phyloP scores from a whole-genome alignment of 2,329 filamentous ascomycete genomes.

The Talaromyces albobiverticillius region DNA sequence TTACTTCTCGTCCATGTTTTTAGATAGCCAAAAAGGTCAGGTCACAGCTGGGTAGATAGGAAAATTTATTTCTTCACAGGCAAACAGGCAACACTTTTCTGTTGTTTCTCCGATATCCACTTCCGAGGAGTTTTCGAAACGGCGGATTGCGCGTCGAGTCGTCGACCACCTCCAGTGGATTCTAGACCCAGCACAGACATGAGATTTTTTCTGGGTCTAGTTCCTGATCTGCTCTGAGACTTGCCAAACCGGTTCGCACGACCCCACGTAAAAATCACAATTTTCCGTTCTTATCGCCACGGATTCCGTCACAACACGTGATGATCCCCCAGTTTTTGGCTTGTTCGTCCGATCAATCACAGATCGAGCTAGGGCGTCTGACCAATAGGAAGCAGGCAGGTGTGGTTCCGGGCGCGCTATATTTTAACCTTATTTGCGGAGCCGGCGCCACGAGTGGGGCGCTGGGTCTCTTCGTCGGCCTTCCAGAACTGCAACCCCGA shows the following conservation, averaged over 20 bases:
- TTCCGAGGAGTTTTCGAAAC: not conserved
- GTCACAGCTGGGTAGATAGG: too few relatives aligned
- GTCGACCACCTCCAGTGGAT: not conserved
- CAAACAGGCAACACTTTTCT: too few relatives aligned
- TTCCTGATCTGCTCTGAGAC: not conserved
- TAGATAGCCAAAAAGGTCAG: not conserved
- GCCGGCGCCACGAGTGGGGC: slow-evolving; percentile 1
- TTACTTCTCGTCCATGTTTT: not conserved
- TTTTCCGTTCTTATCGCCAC: not conserved
- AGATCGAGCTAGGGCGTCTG: not conserved
- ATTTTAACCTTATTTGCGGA: slow-evolving; percentile 5
- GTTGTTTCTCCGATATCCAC: too few relatives aligned
- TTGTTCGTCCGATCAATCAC: slow-evolving; percentile 3
- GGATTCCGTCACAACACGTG: not conserved
- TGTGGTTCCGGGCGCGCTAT: not conserved
- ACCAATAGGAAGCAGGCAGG: not conserved
- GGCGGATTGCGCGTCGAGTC: not conserved
- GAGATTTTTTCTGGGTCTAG: not conserved
- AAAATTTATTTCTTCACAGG: too few relatives aligned
- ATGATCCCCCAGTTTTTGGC: slow-evolving; percentile 3
- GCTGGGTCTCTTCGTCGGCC: not conserved
- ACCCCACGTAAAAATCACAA: not conserved
- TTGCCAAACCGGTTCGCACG: not conserved
- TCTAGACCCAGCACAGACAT: not conserved
- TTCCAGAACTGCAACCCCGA: not conserved